A percentile compares a stretch with the other conserved stretches of the same genome.
These are phyloP conservation scores for Papilionanthe hybrid DNA, from an alignment of 116 monocot genomes.

Conservation along the genomic window DNA sequence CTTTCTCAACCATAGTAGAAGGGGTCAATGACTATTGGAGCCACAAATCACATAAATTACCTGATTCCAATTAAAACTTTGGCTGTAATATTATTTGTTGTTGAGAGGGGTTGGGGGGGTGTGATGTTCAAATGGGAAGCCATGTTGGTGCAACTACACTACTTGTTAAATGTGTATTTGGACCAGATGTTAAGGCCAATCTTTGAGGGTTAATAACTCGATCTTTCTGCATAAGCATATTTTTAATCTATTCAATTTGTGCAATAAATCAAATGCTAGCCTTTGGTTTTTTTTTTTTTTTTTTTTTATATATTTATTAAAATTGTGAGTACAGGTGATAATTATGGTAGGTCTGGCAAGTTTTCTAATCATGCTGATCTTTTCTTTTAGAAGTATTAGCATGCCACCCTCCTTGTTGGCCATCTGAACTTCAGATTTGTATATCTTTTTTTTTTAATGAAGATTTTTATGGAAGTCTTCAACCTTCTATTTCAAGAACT, in stretches of 20 bases:
- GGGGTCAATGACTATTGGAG: too few relatives aligned
- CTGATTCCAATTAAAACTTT: background rate
- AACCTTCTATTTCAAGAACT: background rate
- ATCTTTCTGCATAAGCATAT: too few relatives aligned
- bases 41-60: too few relatives aligned
- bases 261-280: background rate
- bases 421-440: background rate
- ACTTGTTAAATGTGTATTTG: background rate
- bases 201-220: background rate
- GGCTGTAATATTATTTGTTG: background rate
- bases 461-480: background rate
- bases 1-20: background rate
- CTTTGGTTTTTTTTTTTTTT: background rate
- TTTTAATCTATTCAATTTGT: background rate
- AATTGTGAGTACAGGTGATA: background rate
- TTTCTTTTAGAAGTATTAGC: background rate
- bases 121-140: background rate
- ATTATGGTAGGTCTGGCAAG: background rate
- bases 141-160: background rate
- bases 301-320: background rate
- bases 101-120: too few relatives aligned
- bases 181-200: background rate
- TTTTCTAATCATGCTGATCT: background rate
- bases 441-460: background rate
- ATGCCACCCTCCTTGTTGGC: background rate